Conservation (phyloP, 1,139 yeast species). For the Kurtzmaniella quercitrusa region DNA sequence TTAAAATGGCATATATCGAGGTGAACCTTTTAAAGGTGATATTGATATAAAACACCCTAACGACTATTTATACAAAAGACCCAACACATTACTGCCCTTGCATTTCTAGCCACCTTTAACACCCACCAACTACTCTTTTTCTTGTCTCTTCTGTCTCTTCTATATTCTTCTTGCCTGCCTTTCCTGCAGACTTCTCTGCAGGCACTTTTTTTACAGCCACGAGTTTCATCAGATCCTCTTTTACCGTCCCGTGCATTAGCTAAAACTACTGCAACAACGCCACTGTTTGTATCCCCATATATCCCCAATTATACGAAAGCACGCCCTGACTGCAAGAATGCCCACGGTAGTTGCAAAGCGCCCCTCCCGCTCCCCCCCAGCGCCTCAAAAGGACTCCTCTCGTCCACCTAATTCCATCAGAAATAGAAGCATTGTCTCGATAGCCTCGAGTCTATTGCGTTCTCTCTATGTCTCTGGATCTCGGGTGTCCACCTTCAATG, state of each 20-base stretch:
- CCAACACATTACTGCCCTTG: too few species aligned
- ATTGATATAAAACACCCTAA: too few species aligned
- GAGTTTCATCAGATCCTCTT: neutral
- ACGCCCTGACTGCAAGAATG: neutral
- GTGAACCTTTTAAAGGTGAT: too few species aligned
- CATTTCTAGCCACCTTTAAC: too few species aligned
- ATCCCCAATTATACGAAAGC: too few species aligned
- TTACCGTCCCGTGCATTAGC: neutral
- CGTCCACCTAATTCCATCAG: slow-evolving; percentile 5
- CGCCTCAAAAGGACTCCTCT: neutral
- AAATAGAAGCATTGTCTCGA: slow-evolving; percentile 1
- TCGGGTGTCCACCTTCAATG: slow-evolving; percentile 1
- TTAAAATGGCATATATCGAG: too few species aligned
- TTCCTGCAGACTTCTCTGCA: neutral
- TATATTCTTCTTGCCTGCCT: neutral
- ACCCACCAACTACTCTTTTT: too few species aligned
- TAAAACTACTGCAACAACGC: too few species aligned
- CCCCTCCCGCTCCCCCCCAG: neutral
- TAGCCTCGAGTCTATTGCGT: neutral
- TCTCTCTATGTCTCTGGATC: neutral
- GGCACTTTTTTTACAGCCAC: neutral
- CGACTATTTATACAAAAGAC: too few species aligned
- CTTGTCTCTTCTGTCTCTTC: neutral
- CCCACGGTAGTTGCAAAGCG: neutral
- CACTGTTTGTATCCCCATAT: too few species aligned